Base-by-base conservation (phyloP, 148 eudicot species). In the Silene conica region DNA sequence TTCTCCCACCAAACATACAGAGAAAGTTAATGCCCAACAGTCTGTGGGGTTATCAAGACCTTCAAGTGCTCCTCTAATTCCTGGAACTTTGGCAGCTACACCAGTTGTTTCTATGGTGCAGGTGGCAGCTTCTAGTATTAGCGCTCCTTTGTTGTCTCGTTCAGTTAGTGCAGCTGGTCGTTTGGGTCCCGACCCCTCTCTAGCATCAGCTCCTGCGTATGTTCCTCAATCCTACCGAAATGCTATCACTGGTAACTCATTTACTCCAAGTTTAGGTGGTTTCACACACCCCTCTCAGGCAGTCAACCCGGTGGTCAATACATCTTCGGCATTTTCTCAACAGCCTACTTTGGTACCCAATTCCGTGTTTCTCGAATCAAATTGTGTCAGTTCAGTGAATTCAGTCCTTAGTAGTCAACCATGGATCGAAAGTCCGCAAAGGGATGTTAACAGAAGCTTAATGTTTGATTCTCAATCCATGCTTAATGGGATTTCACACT, bases 101-200 rank as follows among this genome's bases (percentile, higher is more conserved):
- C 73, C 92, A 0, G 80, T 74, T 67, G 90, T 81, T 60, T 81
- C 90, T 34, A 73, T 73, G 80, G 90, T 80, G 31, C 91, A 82
- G 68, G 50, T 86, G 16, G 74, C 83, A 28, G 82, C 77, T 0
- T 22, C 73, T 4, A 75, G 67, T 55, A 38, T 69, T 4, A 75
- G 67, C 55, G 58, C 81, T 18, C 85, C 90, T 23, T 62, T 69
- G 14, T 67, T 87, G 63, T 80, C 92, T 4, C 98, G 96, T 48
- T 90, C 94, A 2, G 80, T 73, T 38, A 96, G 94, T 82, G 96
- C 94, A 70, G 80, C 90, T 56, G 94, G 96, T 5, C 88, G 86
- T 50, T 77, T 90, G 85, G 92, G 90, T 65, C 91, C 87, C 20
- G 97, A 92, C 68, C 84, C 86, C 3, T 75, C 89, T 8, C 41